phyloP scores from a whole-genome alignment of 2,329 filamentous ascomycete genomes.

The Penicillium olsonii region DNA sequence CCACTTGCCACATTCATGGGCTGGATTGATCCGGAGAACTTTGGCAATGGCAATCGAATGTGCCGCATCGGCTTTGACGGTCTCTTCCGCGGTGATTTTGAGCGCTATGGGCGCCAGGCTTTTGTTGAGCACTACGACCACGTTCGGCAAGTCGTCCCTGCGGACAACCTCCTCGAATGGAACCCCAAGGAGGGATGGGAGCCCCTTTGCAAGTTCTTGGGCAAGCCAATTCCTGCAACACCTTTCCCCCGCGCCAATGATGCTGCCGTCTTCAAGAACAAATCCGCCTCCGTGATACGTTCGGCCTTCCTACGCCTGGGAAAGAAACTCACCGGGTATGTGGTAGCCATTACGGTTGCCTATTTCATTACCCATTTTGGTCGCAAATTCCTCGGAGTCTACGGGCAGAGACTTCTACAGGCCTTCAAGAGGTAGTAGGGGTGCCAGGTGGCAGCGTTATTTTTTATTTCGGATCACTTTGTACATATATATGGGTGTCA shows the following conservation, averaged over 20 bases:
- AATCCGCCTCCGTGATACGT: conserved; percentile 3
- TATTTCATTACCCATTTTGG: not conserved
- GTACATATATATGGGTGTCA: too few species aligned
- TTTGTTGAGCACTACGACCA: conserved; percentile 23
- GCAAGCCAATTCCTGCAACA: conserved; percentile 35
- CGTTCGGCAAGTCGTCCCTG: conserved; percentile 21
- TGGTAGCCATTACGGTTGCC: not conserved
- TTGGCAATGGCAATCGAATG: conserved; percentile 25
- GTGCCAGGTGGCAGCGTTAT: too few species aligned
- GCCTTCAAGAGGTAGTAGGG: not conserved
- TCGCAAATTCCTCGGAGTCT: not conserved
- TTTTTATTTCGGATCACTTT: not conserved
- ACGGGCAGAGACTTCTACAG: not conserved
- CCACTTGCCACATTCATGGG: conserved; percentile 14
- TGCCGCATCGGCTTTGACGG: conserved; percentile 9
- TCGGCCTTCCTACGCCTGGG: not conserved
- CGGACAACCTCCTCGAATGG: conserved; percentile 30
- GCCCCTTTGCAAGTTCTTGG: conserved; percentile 47
- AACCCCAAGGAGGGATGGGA: conserved; percentile 45
- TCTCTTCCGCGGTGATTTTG: conserved; percentile 10
- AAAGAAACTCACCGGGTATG: not conserved
- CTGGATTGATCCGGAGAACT: conserved; percentile 10
- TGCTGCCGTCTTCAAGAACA: conserved; percentile 11
- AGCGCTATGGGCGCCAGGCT: conserved; percentile 19
- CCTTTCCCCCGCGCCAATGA: conserved; percentile 38